Evolutionary conservation across 208 protist species (phyloP).

Genomic region (Crithidia sp.): DNA sequence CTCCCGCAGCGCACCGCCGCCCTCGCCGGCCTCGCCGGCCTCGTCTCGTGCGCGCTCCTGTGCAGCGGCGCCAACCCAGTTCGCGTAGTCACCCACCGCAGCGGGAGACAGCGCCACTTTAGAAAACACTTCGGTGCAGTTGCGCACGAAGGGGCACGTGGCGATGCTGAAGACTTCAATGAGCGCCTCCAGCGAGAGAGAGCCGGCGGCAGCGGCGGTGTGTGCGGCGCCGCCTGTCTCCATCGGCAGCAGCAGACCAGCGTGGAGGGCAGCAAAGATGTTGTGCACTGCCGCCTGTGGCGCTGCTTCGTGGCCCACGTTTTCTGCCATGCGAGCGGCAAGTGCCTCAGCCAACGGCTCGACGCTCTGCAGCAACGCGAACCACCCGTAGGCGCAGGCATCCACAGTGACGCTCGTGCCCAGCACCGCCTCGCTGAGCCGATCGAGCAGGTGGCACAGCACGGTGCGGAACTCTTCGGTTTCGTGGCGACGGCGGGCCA

Average conservation of each 20-base stretch:
- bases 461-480: slow-evolving; percentile 22
- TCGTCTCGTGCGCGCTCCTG: slow-evolving; percentile 11
- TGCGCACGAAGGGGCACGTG: slow-evolving; percentile 21
- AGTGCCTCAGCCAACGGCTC: slow-evolving; percentile 32
- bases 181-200: slow-evolving; percentile 31
- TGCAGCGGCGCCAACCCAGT: slow-evolving; percentile 5
- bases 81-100: slow-evolving; percentile 12
- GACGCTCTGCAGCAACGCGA: slow-evolving; percentile 35
- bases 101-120: neutral
- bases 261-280: slow-evolving; percentile 37
- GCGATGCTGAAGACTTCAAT: slow-evolving; percentile 31
- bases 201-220: neutral
- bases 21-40: neutral
- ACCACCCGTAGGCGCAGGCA: slow-evolving; percentile 62
- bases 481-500: slow-evolving; percentile 27
- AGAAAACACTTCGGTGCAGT: slow-evolving; percentile 12
- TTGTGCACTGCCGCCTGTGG: slow-evolving; percentile 18
- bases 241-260: slow-evolving; percentile 15
- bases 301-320: neutral
- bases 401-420: slow-evolving; percentile 63
- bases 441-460: slow-evolving; percentile 47
- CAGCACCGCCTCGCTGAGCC: slow-evolving; percentile 40
- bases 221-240: neutral
- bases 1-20: slow-evolving; percentile 2
- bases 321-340: neutral